Evolutionary conservation across 306 rosid species (phyloP).

Genomic region (Quercus rubra): DNA sequence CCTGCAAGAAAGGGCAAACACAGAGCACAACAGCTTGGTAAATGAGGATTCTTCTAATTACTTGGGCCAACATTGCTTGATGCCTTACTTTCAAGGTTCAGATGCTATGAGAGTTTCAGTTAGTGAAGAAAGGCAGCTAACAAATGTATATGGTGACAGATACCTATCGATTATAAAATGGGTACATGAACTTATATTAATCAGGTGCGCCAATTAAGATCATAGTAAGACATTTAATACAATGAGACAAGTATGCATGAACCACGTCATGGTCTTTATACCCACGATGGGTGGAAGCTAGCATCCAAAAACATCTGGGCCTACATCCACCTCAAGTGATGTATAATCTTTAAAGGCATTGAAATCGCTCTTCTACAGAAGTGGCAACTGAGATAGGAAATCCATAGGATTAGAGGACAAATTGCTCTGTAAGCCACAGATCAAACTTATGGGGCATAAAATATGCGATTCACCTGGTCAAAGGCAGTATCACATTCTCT

Average conservation of each 20-base stretch:
- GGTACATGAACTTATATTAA: slow-evolving; percentile 5
- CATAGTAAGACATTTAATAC: neutral
- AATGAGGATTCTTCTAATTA: slow-evolving; percentile 21
- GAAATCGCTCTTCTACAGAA: neutral
- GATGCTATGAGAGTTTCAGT: neutral
- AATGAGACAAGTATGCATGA: neutral
- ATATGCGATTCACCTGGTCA: neutral
- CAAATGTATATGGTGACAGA: neutral
- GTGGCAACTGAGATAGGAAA: neutral
- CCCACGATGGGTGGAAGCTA: neutral
- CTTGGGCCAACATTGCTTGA: neutral
- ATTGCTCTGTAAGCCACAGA: neutral
- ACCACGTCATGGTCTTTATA: neutral
- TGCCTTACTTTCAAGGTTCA: neutral
- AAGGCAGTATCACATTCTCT: neutral
- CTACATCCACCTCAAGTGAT: neutral
- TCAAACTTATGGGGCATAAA: neutral
- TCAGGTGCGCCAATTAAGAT: slow-evolving; percentile 9
- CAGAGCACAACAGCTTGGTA: slow-evolving; percentile 19
- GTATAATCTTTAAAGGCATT: neutral
- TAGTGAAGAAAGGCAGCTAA: neutral
- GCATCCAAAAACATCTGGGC: neutral
- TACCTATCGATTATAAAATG: neutral
- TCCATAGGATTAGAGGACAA: neutral
- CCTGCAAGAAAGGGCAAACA: slow-evolving; percentile 47